These are phyloP conservation scores for Candida awuae DNA, from an alignment of 805 yeast genomes.

Conservation along the genomic window DNA sequence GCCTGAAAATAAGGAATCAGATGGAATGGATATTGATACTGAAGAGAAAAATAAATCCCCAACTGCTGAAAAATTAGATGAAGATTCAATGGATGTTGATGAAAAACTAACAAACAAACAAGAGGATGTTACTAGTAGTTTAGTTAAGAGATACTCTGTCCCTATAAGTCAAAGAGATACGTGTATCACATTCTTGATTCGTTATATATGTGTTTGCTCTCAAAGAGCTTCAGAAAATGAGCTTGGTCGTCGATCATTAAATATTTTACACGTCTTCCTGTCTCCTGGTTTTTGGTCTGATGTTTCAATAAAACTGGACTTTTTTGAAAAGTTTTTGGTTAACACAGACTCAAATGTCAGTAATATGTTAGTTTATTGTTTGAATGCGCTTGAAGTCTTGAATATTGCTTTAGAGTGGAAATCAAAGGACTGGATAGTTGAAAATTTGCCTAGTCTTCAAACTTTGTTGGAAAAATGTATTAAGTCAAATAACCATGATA, in stretches of 20 bases:
- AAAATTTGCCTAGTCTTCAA: slow-evolving; percentile 61
- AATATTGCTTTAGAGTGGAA: slow-evolving; percentile 77
- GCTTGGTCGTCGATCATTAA: slow-evolving; percentile 71
- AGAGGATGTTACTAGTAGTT: slow-evolving; percentile 11
- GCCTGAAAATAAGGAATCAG: neutral
- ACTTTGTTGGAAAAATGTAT: slow-evolving; percentile 72
- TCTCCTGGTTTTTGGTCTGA: slow-evolving; percentile 79
- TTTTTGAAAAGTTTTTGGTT: slow-evolving; percentile 80
- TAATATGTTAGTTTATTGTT: slow-evolving; percentile 65
- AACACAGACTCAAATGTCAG: slow-evolving; percentile 67
- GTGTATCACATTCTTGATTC: slow-evolving; percentile 76
- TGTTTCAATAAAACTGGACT: slow-evolving; percentile 75
- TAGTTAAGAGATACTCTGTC: slow-evolving; percentile 41
- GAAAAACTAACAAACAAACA: neutral
- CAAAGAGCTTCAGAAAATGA: slow-evolving; percentile 80
- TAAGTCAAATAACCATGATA: slow-evolving; percentile 74
- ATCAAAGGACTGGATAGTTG: slow-evolving; percentile 67
- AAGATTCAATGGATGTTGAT: slow-evolving; percentile 20
- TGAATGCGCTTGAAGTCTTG: slow-evolving; percentile 87
- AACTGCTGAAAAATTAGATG: slow-evolving; percentile 1
- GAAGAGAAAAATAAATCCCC: slow-evolving; percentile 1
- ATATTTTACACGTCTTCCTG: slow-evolving; percentile 64
- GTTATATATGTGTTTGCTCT: slow-evolving; percentile 81
- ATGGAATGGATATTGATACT: slow-evolving; percentile 6
- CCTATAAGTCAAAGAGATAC: slow-evolving; percentile 83